Percentiles rank a stretch among this genome's conserved stretches.
phyloP scores from a whole-genome alignment of 2,329 filamentous ascomycete species.

The Cladosporium halotolerans region DNA sequence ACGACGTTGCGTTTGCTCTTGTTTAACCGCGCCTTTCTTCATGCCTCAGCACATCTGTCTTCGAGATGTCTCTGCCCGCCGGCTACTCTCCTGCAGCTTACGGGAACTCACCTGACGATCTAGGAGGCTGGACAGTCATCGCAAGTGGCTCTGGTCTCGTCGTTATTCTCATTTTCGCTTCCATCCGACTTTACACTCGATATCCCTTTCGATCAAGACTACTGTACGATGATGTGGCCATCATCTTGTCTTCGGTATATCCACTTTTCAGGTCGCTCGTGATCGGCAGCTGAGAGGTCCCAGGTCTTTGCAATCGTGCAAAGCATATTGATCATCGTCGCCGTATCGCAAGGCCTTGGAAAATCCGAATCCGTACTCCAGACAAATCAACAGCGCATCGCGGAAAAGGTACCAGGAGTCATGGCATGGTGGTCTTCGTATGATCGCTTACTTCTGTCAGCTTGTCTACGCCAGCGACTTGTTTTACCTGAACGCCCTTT shows the following conservation, averaged over 20 bases:
- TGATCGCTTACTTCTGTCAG: neutral
- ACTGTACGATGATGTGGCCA: neutral
- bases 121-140: neutral
- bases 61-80: neutral
- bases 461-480: constrained; percentile 6
- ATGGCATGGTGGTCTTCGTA: neutral
- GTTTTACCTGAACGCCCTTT: neutral
- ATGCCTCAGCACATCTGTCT: neutral
- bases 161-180: constrained; percentile 1
- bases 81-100: constrained; percentile 3
- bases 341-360: constrained; percentile 4
- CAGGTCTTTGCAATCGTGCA: neutral
- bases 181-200: constrained; percentile 2
- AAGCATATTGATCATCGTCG: neutral
- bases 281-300: neutral
- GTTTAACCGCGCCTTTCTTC: too few relatives aligned
- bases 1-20: neutral
- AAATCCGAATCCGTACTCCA: neutral
- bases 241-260: neutral
- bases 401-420: constrained; percentile 3
- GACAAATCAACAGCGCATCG: neutral
- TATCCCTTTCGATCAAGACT: constrained; percentile 1
- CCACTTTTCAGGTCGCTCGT: neutral
- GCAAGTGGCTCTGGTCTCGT: constrained; percentile 4
- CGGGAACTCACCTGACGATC: neutral